Percentiles rank a stretch among this genome's conserved stretches.
phyloP scores from a whole-genome alignment of 2,329 filamentous ascomycete genomes.

The Sclerotinia borealis region DNA sequence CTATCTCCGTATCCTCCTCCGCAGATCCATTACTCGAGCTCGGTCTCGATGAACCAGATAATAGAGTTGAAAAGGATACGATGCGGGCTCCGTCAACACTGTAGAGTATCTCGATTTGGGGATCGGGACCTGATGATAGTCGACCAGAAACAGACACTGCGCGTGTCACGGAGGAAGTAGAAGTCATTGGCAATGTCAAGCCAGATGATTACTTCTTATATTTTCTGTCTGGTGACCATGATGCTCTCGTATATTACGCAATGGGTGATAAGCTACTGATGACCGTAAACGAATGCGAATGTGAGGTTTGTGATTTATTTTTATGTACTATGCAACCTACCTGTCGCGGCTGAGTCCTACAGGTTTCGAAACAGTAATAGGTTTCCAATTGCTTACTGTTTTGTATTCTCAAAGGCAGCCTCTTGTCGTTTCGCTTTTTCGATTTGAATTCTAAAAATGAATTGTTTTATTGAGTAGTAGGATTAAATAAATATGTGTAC shows the following conservation, averaged over 20 bases:
- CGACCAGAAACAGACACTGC: slow-evolving; percentile 17
- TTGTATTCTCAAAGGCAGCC: background rate
- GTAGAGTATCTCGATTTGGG: slow-evolving; percentile 31
- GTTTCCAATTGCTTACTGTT: too few species aligned
- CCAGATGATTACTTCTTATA: background rate
- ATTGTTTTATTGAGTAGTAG: background rate
- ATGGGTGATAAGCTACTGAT: background rate
- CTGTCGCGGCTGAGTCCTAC: background rate
- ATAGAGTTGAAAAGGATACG: slow-evolving; percentile 48
- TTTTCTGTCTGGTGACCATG: slow-evolving; percentile 11
- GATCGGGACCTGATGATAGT: slow-evolving; percentile 22
- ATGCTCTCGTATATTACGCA: background rate
- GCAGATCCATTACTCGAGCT: slow-evolving; percentile 28
- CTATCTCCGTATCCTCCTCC: slow-evolving; percentile 39
- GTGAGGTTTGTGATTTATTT: too few species aligned
- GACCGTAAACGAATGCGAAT: background rate
- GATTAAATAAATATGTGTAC: background rate
- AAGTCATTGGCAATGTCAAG: slow-evolving; percentile 21
- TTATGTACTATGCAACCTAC: background rate
- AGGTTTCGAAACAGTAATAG: background rate
- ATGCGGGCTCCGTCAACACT: slow-evolving; percentile 31
- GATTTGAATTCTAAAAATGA: background rate
- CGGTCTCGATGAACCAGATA: slow-evolving; percentile 12
- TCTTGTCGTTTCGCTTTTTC: background rate
- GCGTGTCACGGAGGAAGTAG: slow-evolving; percentile 18